phyloP scores from a whole-genome alignment of 768 basidiomycete species.

The Tricholoma matsutake region DNA sequence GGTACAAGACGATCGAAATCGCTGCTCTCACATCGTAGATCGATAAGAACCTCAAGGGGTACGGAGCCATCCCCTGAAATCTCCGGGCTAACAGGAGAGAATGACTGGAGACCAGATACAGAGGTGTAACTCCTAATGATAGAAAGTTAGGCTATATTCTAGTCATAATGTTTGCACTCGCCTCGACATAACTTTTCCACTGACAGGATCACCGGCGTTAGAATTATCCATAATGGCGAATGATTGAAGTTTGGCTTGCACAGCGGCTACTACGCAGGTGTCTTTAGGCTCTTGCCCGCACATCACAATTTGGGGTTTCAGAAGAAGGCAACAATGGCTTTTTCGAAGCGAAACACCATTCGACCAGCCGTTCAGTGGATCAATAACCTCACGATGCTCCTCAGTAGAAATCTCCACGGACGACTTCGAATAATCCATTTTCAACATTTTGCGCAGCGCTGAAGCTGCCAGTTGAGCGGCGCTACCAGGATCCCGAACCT shows the following conservation, averaged over 20 bases:
- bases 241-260: constrained; percentile 74
- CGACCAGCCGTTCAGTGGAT: constrained; percentile 70
- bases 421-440: constrained; percentile 48
- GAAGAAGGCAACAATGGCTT: constrained; percentile 77
- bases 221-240: constrained; percentile 79
- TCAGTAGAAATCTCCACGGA: constrained; percentile 38
- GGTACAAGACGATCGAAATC: constrained; percentile 89
- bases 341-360: constrained; percentile 67
- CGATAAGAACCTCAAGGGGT: constrained; percentile 89
- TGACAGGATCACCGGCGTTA: constrained; percentile 79
- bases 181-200: constrained; percentile 84
- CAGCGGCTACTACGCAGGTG: constrained; percentile 72
- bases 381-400: constrained; percentile 34
- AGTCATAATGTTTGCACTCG: constrained; percentile 26
- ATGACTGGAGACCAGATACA: constrained; percentile 81
- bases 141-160: background rate
- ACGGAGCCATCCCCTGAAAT: constrained; percentile 54
- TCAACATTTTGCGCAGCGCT: constrained; percentile 62
- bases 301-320: constrained; percentile 89
- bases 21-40: constrained; percentile 75
- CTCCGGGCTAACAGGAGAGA: constrained; percentile 58
- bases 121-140: constrained; percentile 67
- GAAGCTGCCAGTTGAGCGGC: constrained; percentile 66
- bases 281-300: constrained; percentile 52
- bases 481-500: constrained; percentile 31